Evolutionary conservation across 2,329 filamentous ascomycete genomes (phyloP).

Genomic region (Penicillium rolfsii): DNA sequence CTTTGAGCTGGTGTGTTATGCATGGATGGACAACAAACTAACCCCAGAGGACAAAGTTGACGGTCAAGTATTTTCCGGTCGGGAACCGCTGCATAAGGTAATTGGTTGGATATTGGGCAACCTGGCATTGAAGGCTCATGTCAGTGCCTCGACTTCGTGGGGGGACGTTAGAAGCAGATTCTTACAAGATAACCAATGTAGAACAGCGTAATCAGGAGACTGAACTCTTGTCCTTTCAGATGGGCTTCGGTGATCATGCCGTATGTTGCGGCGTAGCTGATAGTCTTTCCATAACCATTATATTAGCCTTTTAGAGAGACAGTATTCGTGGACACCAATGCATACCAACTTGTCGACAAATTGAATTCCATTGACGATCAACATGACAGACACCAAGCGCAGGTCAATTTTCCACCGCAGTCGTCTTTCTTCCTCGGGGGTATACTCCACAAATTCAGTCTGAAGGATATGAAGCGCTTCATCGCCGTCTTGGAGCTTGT

Average conservation of each 20-base stretch:
- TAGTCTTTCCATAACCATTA: background rate
- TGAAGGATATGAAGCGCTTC: background rate
- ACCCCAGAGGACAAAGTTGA: background rate
- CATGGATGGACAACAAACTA: background rate
- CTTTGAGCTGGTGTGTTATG: background rate
- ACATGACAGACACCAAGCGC: background rate
- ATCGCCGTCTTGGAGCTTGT: constrained; percentile 4
- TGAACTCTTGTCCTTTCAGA: background rate
- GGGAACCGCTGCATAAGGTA: background rate
- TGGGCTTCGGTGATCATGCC: background rate
- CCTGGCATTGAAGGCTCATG: background rate
- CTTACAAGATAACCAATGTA: background rate
- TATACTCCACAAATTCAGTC: background rate
- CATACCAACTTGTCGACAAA: background rate
- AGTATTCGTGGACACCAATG: background rate
- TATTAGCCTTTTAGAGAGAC: background rate
- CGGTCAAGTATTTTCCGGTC: background rate
- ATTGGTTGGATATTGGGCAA: background rate
- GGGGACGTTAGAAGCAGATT: background rate
- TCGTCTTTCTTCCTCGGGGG: background rate
- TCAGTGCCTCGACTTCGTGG: background rate
- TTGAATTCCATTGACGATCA: background rate
- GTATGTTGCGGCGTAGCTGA: background rate
- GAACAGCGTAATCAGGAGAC: background rate
- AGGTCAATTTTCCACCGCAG: background rate